Percentiles rank a stretch among this genome's conserved stretches.
Evolutionary conservation across 2,329 filamentous ascomycete species (phyloP).

Genomic region (Trichoderma citrinoviride): DNA sequence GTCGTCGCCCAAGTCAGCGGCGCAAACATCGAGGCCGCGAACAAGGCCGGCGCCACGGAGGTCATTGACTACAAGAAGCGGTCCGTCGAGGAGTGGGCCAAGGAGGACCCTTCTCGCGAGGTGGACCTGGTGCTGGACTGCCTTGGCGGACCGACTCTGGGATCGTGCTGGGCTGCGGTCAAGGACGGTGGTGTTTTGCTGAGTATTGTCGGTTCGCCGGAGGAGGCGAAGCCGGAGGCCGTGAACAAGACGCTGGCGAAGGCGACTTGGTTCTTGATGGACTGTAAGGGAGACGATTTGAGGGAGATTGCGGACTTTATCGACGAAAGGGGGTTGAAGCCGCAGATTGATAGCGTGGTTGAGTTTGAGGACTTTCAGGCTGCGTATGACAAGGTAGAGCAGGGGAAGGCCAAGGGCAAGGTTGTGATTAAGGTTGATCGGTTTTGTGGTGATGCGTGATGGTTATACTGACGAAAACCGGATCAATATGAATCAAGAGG

Average conservation of each 20-base stretch:
- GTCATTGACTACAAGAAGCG: slow-evolving; percentile 38
- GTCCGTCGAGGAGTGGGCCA: slow-evolving; percentile 34
- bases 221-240: slow-evolving; percentile 32
- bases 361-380: slow-evolving; percentile 39
- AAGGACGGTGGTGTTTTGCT: slow-evolving; percentile 36
- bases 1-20: slow-evolving; percentile 37
- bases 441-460: background rate
- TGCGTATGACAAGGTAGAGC: slow-evolving; percentile 39
- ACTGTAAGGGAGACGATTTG: slow-evolving; percentile 38
- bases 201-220: slow-evolving; percentile 34
- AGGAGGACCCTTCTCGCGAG: slow-evolving; percentile 29
- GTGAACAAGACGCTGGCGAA: slow-evolving; percentile 32
- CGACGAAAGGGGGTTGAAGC: slow-evolving; percentile 33
- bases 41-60: slow-evolving; percentile 37
- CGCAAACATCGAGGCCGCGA: slow-evolving; percentile 33
- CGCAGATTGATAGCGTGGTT: slow-evolving; percentile 40
- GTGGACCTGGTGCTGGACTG: slow-evolving; percentile 39
- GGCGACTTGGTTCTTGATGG: slow-evolving; percentile 39
- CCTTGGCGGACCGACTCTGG: slow-evolving; percentile 36
- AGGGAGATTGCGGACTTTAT: slow-evolving; percentile 36
- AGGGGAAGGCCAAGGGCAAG: slow-evolving; percentile 39
- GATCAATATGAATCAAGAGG: background rate
- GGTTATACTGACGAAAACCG: background rate
- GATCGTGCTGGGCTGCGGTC: slow-evolving; percentile 36
- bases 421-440: slow-evolving; percentile 37